These are phyloP conservation scores for Urochloa ruziziensis DNA, from an alignment of 176 grass and related monocot genomes.

Conservation along the genomic window DNA sequence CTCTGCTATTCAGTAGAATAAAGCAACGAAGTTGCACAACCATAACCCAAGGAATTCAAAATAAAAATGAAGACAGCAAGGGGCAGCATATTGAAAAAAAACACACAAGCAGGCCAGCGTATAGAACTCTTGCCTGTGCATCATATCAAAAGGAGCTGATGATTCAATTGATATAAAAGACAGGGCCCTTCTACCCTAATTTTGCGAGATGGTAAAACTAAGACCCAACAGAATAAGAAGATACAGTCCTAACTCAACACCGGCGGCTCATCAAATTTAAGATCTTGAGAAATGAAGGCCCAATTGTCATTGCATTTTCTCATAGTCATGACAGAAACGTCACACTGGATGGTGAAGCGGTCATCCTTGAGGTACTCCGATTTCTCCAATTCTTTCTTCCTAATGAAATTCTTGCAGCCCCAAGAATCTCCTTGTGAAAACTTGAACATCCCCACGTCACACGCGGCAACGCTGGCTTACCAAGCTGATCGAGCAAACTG, in stretches of 20 bases:
- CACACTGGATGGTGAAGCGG: background rate
- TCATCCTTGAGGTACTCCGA: background rate
- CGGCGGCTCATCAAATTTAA: too few species aligned
- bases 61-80: background rate
- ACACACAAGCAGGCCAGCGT: background rate
- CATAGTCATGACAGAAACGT: background rate
- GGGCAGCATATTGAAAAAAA: background rate
- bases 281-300: conserved; percentile 1
- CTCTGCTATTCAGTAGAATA: too few species aligned
- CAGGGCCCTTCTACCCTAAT: background rate
- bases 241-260: background rate
- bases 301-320: background rate
- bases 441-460: background rate
- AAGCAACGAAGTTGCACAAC: too few species aligned
- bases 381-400: background rate
- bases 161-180: too few species aligned
- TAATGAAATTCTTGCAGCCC: conserved; percentile 1
- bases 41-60: too few species aligned
- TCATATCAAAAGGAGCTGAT: too few species aligned
- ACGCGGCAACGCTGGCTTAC: background rate
- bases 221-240: background rate
- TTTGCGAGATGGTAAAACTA: background rate
- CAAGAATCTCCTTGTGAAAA: background rate
- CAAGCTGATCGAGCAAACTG: background rate
- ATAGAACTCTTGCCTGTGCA: too few species aligned